Evolutionary conservation across 805 yeast species (phyloP).

Genomic region (Starmera caribaea): DNA sequence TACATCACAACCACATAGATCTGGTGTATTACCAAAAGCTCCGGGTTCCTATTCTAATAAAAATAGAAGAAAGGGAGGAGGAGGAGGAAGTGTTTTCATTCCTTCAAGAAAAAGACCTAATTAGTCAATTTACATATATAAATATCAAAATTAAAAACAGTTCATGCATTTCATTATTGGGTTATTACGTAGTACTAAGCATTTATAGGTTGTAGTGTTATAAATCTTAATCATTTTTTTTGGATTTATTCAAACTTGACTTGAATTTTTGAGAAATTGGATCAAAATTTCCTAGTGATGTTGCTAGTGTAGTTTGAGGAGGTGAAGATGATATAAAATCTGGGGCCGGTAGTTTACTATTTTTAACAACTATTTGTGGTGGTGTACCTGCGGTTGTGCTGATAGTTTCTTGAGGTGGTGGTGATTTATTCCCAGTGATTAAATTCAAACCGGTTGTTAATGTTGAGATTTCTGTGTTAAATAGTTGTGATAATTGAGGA

Average conservation of each 20-base stretch:
- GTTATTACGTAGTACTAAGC: too few relatives aligned
- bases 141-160: not conserved
- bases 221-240: not conserved
- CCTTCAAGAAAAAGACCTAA: not conserved
- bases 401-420: constrained; percentile 1
- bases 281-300: not conserved
- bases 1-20: not conserved
- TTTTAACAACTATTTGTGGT: constrained; percentile 1
- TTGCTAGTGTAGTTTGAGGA: not conserved
- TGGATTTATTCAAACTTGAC: not conserved
- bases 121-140: not conserved
- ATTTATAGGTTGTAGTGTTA: too few relatives aligned
- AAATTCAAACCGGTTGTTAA: constrained; percentile 9
- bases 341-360: constrained; percentile 2
- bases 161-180: too few relatives aligned
- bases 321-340: constrained; percentile 15
- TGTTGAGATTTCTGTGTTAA: constrained; percentile 10
- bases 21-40: not conserved
- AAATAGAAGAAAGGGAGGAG: not conserved
- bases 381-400: not conserved
- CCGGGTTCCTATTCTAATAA: not conserved
- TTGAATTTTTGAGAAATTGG: not conserved
- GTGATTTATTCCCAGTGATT: constrained; percentile 3
- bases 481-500: constrained; percentile 7
- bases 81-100: not conserved